Base-by-base conservation (phyloP, 2,329 filamentous ascomycete species). In the Trichoderma brevicompactum region DNA sequence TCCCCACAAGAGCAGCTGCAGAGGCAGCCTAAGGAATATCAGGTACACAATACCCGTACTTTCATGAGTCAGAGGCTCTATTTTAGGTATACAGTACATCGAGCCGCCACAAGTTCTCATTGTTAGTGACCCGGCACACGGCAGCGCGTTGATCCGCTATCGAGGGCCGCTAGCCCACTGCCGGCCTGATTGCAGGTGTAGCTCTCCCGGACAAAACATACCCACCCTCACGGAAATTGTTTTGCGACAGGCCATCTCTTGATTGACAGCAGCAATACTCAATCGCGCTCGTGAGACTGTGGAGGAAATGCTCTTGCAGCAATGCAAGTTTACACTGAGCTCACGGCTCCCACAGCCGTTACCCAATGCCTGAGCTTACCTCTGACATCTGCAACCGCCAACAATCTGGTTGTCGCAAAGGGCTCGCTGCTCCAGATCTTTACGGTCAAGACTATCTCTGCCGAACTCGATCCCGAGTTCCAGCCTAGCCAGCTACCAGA, bases 271-370 rank as follows among this genome's bases (percentile, higher is more conserved):
- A 28, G 48, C 48, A 58, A 48, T 17, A 60, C 68, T 64, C 70
- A 71, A 65, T 69, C 66, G 69, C 41, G 68, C 59, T 66, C 61
- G 44, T 50, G 65, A 67, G 65, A 65, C 64, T 65, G 69, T 60
- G 69, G 68, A 73, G 52, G 76, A 70, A 72, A 79, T 79, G 78
- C 71, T 73, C 69, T 71, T 72, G 75, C 73, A 69, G 70, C 70
- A 54, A 98, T 98, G 94, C 94, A 98, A 87, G 96, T 92, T 84
- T 98, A 98, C 81, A 94, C 92, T 75, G 95, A 99, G 84, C 85
- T 99, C 77, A 89, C 92, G 77, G 91, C 94, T 82, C 94, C 95
- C 63, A 96, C 94, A 77, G 94, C 94, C 76, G 93, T 98, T 79
- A 94, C 92, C 74, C 91, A 97, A 80, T 92, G 94, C 69, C 80